phyloP scores from a whole-genome alignment of 73 alveolate species.

The Uronychia setigera region DNA sequence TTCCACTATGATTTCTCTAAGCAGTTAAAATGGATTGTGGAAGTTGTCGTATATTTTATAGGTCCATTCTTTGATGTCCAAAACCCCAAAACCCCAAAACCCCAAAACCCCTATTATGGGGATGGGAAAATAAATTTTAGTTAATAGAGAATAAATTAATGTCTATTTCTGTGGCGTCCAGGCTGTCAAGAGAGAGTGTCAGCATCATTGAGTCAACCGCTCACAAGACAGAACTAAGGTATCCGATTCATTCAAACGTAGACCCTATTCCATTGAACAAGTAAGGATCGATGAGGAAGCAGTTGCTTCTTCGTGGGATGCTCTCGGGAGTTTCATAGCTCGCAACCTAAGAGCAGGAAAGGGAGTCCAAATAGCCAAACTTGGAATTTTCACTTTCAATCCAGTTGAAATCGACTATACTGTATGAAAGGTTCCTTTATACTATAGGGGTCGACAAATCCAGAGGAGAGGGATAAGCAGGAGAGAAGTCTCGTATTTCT shows the following conservation, averaged over 20 bases:
- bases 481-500: not conserved
- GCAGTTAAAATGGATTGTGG: slow-evolving; percentile 53
- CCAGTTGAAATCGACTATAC: slow-evolving; percentile 56
- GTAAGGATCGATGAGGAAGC: too few species aligned
- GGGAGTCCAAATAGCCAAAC: slow-evolving; percentile 64
- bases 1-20: slow-evolving; percentile 51
- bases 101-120: too few species aligned
- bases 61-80: slow-evolving; percentile 65
- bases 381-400: slow-evolving; percentile 69
- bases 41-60: slow-evolving; percentile 53
- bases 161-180: too few species aligned
- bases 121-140: too few species aligned
- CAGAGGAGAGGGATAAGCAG: not conserved
- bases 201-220: too few species aligned
- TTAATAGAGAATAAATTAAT: too few species aligned
- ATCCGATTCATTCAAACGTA: too few species aligned
- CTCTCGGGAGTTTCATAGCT: slow-evolving; percentile 54
- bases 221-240: too few species aligned
- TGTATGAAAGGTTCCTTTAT: slow-evolving; percentile 8
- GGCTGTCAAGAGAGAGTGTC: too few species aligned
- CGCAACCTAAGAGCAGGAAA: slow-evolving; percentile 53
- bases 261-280: too few species aligned
- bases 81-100: too few species aligned
- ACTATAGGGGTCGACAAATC: not conserved
- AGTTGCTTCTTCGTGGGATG: too few species aligned